Evolutionary conservation across 495 filamentous ascomycete genomes (phyloP).

Genomic region (Margaritispora aquatica): DNA sequence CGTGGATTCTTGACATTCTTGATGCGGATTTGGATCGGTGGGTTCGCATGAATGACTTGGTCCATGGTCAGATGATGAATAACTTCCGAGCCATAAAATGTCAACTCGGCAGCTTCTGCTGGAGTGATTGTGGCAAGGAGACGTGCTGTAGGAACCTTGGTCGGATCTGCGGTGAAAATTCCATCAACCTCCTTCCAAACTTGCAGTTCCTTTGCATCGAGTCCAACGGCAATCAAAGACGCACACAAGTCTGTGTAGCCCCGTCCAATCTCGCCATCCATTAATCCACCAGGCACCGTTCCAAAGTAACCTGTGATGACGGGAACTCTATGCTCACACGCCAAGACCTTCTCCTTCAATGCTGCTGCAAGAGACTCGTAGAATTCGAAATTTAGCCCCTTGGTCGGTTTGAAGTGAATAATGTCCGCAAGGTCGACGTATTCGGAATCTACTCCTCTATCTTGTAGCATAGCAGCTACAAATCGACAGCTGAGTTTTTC

Average conservation of each 20-base stretch:
- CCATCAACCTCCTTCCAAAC: constrained; percentile 94
- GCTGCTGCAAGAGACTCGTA: constrained; percentile 62
- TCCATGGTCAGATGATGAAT: constrained; percentile 99
- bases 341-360: constrained; percentile 60
- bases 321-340: constrained; percentile 65
- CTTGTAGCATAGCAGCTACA: constrained; percentile 74
- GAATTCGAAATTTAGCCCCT: constrained; percentile 70
- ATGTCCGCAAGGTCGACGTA: constrained; percentile 82
- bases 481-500: constrained; percentile 90
- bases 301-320: constrained; percentile 87
- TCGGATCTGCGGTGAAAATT: constrained; percentile 83
- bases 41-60: constrained; percentile 83
- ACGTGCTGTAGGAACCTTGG: constrained; percentile 79
- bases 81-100: constrained; percentile 90
- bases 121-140: constrained; percentile 75
- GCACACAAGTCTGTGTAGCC: constrained; percentile 90
- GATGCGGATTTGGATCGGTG: constrained; percentile 86
- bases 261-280: constrained; percentile 70
- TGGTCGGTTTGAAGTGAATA: constrained; percentile 52
- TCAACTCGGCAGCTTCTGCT: constrained; percentile 82
- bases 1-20: constrained; percentile 97
- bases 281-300: constrained; percentile 70
- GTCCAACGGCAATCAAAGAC: constrained; percentile 71
- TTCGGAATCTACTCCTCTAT: constrained; percentile 70
- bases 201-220: constrained; percentile 73